phyloP scores from a whole-genome alignment of 106 monocot species.

The Phalaenopsis aphrodite region DNA sequence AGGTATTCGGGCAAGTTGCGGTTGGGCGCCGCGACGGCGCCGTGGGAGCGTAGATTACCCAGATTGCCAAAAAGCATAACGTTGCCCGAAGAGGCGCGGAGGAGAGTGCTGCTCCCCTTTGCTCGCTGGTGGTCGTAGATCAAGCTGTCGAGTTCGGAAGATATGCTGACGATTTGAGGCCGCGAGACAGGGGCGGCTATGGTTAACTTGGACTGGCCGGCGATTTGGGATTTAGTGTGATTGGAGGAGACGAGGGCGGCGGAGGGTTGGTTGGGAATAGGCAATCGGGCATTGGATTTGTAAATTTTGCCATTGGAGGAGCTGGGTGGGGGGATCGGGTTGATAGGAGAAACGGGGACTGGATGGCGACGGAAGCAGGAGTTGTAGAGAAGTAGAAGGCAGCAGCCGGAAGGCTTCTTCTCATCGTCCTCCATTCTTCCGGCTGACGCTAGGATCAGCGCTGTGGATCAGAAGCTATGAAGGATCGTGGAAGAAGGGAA shows the following conservation, averaged over 20 bases:
- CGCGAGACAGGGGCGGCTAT: neutral
- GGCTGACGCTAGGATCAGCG: too few species aligned
- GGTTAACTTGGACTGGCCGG: neutral
- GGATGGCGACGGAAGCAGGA: conserved; percentile 40
- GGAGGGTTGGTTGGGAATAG: neutral
- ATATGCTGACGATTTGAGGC: conserved; percentile 11
- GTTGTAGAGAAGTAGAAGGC: conserved; percentile 50
- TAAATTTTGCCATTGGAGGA: neutral
- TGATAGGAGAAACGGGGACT: conserved; percentile 7
- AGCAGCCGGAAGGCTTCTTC: conserved; percentile 35
- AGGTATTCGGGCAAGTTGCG: conserved; percentile 27
- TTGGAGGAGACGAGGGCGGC: neutral
- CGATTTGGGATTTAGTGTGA: neutral
- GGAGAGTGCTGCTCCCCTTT: conserved; percentile 46
- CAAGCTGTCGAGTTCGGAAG: conserved; percentile 49
- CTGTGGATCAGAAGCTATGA: too few species aligned
- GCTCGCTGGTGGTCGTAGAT: conserved; percentile 60
- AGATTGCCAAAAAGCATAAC: conserved; percentile 66
- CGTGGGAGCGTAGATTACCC: conserved; percentile 47
- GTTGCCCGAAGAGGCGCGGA: conserved; percentile 70
- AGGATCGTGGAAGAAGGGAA: too few species aligned
- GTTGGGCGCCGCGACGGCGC: conserved; percentile 22
- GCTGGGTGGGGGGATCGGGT: conserved; percentile 2
- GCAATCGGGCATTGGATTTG: too few species aligned
- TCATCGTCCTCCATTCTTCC: conserved; percentile 19